These are phyloP conservation scores for Potentilla sterilis DNA, from an alignment of 306 rosid species.

Conservation along the genomic window DNA sequence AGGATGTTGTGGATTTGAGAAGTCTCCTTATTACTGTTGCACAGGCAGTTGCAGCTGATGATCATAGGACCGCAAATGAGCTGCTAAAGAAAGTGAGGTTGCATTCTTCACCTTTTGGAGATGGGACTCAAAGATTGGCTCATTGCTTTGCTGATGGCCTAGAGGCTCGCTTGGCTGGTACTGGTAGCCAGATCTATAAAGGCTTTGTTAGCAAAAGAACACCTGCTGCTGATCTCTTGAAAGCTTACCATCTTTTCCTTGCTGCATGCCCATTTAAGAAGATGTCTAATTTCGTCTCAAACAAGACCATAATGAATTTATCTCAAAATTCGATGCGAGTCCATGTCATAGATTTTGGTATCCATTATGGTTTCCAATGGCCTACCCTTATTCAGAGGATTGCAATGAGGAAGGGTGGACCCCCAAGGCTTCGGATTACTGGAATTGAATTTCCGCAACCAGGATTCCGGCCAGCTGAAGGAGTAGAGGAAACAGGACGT, in stretches of 20 bases:
- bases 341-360: conserved; percentile 89
- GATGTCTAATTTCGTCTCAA: conserved; percentile 61
- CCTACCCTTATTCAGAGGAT: conserved; percentile 77
- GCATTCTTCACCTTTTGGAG: conserved; percentile 74
- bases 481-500: conserved; percentile 82
- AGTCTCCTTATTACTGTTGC: conserved; percentile 77
- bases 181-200: conserved; percentile 92
- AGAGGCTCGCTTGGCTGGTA: conserved; percentile 95
- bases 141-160: conserved; percentile 86
- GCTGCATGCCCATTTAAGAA: conserved; percentile 91
- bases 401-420: conserved; percentile 55
- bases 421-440: conserved; percentile 81
- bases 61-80: conserved; percentile 59
- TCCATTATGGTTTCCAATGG: conserved; percentile 97
- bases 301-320: conserved; percentile 47
- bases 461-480: conserved; percentile 94
- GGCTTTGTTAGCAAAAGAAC: conserved; percentile 69
- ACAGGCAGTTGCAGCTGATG: conserved; percentile 95
- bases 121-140: conserved; percentile 89
- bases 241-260: conserved; percentile 75
- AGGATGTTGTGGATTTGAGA: conserved; percentile 84
- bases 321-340: conserved; percentile 43
- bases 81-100: conserved; percentile 68
- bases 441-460: conserved; percentile 96
- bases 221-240: conserved; percentile 64